Conservation (phyloP, 352 stramenopile species). For the Thraustochytrium sp. region DNA sequence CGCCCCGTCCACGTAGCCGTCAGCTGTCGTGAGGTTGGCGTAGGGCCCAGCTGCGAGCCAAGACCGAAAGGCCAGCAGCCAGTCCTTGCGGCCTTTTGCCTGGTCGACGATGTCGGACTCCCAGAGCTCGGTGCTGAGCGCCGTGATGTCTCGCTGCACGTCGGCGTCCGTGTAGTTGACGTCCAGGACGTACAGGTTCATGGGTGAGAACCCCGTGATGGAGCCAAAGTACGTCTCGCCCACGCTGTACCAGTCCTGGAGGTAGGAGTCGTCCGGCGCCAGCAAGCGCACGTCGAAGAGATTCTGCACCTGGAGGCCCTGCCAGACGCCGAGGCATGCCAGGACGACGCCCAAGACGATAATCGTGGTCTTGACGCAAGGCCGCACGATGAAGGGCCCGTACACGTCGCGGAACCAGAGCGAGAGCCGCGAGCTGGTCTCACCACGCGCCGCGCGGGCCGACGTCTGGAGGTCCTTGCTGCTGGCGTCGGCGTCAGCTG, state of each 20-base stretch:
- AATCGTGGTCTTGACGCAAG: background rate
- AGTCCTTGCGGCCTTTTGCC: slow-evolving; percentile 16
- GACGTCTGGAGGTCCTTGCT: background rate
- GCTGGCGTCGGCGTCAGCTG: background rate
- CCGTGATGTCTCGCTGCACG: background rate
- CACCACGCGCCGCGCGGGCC: background rate
- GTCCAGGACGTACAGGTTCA: background rate
- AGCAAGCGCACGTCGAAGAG: slow-evolving; percentile 18
- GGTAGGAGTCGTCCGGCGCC: slow-evolving; percentile 8
- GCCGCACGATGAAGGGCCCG: background rate
- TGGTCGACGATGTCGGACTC: background rate
- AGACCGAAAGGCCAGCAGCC: background rate
- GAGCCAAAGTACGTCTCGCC: background rate
- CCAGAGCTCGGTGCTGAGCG: background rate
- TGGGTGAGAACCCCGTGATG: background rate
- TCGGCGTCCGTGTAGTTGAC: background rate
- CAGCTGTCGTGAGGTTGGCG: background rate
- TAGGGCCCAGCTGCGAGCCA: background rate
- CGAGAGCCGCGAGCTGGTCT: background rate
- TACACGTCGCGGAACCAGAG: background rate
- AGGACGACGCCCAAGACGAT: background rate
- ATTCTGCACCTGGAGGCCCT: background rate
- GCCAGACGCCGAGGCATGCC: background rate
- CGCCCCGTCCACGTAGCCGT: background rate
- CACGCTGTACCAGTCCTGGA: slow-evolving; percentile 17